A percentile compares a stretch with the other conserved stretches of the same genome.
These are phyloP conservation scores for Xylaria sp. DNA, from an alignment of 2,329 filamentous ascomycete species.

Conservation along the genomic window DNA sequence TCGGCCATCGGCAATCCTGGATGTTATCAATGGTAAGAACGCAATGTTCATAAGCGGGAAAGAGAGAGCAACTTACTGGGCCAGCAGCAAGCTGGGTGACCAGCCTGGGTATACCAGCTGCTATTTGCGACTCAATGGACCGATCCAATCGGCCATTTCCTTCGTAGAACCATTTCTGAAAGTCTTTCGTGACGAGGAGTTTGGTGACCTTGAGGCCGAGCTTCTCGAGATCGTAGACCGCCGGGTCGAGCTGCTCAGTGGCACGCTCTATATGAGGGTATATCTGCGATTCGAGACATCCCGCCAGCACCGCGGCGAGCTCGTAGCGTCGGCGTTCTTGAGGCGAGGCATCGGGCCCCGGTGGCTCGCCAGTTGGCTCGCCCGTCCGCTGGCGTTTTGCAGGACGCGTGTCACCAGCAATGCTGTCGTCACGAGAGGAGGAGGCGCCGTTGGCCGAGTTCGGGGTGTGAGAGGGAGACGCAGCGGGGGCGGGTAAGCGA, in stretches of 20 bases:
- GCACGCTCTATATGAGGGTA: slow-evolving; percentile 47
- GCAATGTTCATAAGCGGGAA: neutral
- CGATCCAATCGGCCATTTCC: slow-evolving; percentile 39
- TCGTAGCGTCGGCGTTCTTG: slow-evolving; percentile 7
- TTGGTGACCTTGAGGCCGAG: slow-evolving; percentile 42
- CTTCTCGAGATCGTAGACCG: slow-evolving; percentile 41
- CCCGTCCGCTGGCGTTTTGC: slow-evolving; percentile 29
- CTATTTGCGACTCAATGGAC: slow-evolving; percentile 38
- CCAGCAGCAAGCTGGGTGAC: slow-evolving; percentile 37
- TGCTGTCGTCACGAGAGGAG: neutral
- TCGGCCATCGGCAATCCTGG: slow-evolving; percentile 41
- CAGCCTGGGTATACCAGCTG: slow-evolving; percentile 38
- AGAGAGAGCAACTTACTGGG: slow-evolving; percentile 38
- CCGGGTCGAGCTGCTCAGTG: slow-evolving; percentile 30
- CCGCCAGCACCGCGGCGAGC: slow-evolving; percentile 33
- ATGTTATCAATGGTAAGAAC: slow-evolving; percentile 2
- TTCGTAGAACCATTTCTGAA: slow-evolving; percentile 41
- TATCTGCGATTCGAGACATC: slow-evolving; percentile 45
- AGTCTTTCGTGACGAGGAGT: slow-evolving; percentile 41
- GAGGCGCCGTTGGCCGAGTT: neutral
- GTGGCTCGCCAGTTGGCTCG: slow-evolving; percentile 11
- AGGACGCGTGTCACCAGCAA: neutral
- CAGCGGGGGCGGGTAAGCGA: too few relatives aligned
- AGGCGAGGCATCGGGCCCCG: neutral
- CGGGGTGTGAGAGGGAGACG: neutral